phyloP scores from a whole-genome alignment of 305 asterid genomes.

The Ilex paraguariensis region DNA sequence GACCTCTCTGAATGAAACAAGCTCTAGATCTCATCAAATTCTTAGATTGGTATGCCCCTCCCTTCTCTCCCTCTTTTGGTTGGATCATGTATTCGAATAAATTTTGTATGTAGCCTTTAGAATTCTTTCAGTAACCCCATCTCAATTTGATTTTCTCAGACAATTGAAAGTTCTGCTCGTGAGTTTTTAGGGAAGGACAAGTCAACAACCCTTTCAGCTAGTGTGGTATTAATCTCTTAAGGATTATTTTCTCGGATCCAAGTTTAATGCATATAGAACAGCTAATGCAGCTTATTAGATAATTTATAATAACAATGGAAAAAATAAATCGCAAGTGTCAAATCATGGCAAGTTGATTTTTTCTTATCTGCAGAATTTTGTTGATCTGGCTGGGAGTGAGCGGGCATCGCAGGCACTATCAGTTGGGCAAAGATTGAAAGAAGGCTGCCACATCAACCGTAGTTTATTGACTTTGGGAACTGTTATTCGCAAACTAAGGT shows the following conservation, averaged over 20 bases:
- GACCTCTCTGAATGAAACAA: constrained; percentile 82
- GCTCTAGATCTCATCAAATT: constrained; percentile 99
- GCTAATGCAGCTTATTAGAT: constrained; percentile 7
- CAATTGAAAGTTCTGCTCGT: constrained; percentile 95
- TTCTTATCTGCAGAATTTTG: constrained; percentile 71
- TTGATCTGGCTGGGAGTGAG: constrained; percentile 98
- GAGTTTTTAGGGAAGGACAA: constrained; percentile 93
- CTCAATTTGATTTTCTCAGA: constrained; percentile 45
- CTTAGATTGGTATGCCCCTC: constrained; percentile 72
- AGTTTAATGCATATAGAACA: too few species aligned
- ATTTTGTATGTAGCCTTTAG: not conserved
- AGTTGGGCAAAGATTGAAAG: constrained; percentile 92
- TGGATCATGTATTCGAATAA: constrained; percentile 1
- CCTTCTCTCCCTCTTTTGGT: not conserved
- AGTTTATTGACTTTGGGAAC: constrained; percentile 92
- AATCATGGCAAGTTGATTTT: constrained; percentile 11
- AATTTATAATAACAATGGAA: constrained; percentile 2
- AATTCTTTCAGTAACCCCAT: constrained; percentile 3
- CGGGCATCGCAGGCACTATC: constrained; percentile 95
- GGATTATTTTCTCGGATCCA: constrained; percentile 2
- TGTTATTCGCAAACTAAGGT: constrained; percentile 98
- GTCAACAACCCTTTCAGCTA: constrained; percentile 93
- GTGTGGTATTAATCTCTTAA: constrained; percentile 60
- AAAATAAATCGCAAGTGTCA: not conserved
- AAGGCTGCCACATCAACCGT: constrained; percentile 98